Evolutionary conservation across 176 grass and related monocot species (phyloP).

Genomic region (Eragrostis curvula): DNA sequence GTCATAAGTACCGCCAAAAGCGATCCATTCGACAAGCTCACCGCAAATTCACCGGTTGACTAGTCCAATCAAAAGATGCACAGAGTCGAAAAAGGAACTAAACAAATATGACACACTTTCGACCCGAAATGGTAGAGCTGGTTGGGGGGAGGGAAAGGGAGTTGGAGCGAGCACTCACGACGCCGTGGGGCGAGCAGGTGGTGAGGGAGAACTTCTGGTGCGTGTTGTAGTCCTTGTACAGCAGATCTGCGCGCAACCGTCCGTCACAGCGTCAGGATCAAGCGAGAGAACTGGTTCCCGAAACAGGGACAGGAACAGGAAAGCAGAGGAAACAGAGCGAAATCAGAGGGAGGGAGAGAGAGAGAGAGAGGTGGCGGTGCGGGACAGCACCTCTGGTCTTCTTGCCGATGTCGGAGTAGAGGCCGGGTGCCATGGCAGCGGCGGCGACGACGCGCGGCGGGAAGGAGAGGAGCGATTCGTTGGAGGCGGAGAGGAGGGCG

Average conservation of each 20-base stretch:
- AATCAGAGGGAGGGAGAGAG: neutral
- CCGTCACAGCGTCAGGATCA: constrained; percentile 17
- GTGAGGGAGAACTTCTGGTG: constrained; percentile 83
- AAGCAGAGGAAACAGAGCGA: neutral
- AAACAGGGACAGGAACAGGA: neutral
- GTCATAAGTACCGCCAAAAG: neutral
- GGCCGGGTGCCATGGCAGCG: constrained; percentile 65
- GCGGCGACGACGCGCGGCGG: neutral
- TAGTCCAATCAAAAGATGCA: neutral
- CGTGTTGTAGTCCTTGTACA: constrained; percentile 83
- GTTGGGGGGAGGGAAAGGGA: neutral
- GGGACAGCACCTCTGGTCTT: constrained; percentile 62
- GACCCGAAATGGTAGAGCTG: neutral
- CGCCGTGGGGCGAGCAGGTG: constrained; percentile 67
- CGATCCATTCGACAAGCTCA: neutral
- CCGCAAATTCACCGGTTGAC: neutral
- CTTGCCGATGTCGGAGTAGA: constrained; percentile 85
- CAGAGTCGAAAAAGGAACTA: neutral
- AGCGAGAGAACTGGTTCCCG: neutral
- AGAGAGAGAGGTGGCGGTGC: neutral
- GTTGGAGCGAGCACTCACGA: constrained; percentile 58
- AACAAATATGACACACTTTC: no score
- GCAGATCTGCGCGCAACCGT: constrained; percentile 56
- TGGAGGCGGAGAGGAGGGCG: neutral
- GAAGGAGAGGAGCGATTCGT: neutral